A percentile compares a stretch with the other conserved stretches of the same genome.
Conservation (phyloP, 106 monocot genomes). For the Acorus gramineus region DNA sequence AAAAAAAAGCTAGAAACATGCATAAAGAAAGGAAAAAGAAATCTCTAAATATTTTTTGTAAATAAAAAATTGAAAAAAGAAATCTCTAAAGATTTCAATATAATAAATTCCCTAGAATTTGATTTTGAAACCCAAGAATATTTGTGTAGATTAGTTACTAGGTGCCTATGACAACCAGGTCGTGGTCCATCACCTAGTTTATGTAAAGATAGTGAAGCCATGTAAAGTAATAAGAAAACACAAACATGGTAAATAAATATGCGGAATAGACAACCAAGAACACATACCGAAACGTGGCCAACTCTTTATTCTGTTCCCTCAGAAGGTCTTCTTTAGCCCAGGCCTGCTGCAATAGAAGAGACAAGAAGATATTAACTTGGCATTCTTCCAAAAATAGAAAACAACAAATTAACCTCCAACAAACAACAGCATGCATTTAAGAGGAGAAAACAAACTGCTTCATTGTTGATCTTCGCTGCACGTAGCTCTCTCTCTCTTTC, state of each 20-base stretch:
- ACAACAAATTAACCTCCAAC: constrained; percentile 2
- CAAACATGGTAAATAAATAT: neutral
- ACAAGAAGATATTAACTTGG: constrained; percentile 1
- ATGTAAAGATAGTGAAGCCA: neutral
- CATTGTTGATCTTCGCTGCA: constrained; percentile 72
- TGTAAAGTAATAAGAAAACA: neutral
- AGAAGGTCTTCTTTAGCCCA: constrained; percentile 90
- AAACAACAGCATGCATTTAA: neutral
- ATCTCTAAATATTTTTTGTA: too few species aligned
- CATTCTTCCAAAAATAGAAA: neutral
- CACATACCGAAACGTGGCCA: constrained; percentile 60
- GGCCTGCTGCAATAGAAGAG: constrained; percentile 27
- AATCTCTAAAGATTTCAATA: too few species aligned
- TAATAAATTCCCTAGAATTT: too few species aligned
- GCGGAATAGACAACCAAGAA: neutral
- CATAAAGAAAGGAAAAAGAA: too few species aligned
- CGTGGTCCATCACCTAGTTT: too few species aligned
- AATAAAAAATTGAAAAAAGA: too few species aligned
- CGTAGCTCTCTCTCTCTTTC: constrained; percentile 76
- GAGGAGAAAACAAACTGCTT: constrained; percentile 52
- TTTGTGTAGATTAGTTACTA: too few species aligned
- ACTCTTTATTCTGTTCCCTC: constrained; percentile 65
- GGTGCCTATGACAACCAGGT: too few species aligned
- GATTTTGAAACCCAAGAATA: too few species aligned
- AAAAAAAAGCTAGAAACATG: too few species aligned